Evolutionary conservation across 225 moss, liverwort and hornwort genomes (phyloP), one percentile per base, ranked within the genome.

Genomic region (Pseudoscleropodium purum): DNA sequence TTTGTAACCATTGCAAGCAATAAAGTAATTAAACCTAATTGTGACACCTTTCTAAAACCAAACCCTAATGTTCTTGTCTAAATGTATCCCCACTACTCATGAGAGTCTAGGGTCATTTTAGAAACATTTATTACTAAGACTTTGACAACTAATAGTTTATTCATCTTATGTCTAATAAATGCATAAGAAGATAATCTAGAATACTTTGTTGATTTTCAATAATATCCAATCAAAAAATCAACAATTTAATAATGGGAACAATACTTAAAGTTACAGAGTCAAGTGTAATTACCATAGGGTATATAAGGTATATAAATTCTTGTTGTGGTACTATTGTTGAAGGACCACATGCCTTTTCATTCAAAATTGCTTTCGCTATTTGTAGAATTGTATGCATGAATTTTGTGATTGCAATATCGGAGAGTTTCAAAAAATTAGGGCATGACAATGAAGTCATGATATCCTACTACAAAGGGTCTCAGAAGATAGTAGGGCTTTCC

Each of bases 351-450:
- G 0, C 19, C 11, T 19, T 75, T 12, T 20, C 49, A 49, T 75
- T 33, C 5, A 49, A 29, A 74, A 2, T 15, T 41, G 8, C 2
- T 72, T 72, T 41, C 0, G 26, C 0, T 41, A 5, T 27, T 49
- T 33, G 12, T 47, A 75, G 19, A 12, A n/a, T n/a, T n/a, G n/a
- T n/a, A n/a, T n/a, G n/a, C 7, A 75, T 49, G 4, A 33, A 76
- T 33, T 13, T 0, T 0, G 0, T 51, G 3, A 76, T 20, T 76
- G 20, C 13, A 34, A 13, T 13, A 51, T 0, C 0, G 0, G 0
- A 31, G 2, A 11, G 4, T 6, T 75, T 21, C 13, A 34, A 52
- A 76, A 5, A 75, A 47, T 47, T 75, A 34, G 21, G 8, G 7
- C 12, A 34, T 76, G 4, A 34, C 21, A 76, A 34, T 52, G 2